Base-by-base conservation (phyloP, 805 yeast genomes). In the Candida berthetii region DNA sequence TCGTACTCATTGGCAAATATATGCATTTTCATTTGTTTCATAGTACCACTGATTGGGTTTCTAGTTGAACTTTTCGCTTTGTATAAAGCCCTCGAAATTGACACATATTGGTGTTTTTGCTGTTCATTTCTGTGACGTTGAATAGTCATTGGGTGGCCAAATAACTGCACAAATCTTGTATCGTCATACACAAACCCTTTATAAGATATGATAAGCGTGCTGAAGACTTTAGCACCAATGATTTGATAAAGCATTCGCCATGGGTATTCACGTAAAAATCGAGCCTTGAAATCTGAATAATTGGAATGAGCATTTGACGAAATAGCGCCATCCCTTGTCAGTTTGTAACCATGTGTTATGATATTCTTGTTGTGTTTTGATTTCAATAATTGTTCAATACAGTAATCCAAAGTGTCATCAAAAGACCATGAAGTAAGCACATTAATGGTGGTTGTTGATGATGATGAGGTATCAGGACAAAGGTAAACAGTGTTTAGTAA, bases 321-420 rank as follows among this genome's bases (percentile, higher is more conserved):
- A 0, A 63, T 53, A 8, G 61, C 44, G 7, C 51, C 45, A 4
- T 45, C 52, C 2, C 49, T 44, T 1, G 69, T 70, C 36, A 65
- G 57, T 3, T 49, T 49, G 45, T 73, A 75, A 0, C 83, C 85
- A 36, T 53, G 49, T 0, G 62, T 46, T 5, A 80, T 39, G 0
- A 64, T 62, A 52, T 76, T 76, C 3, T 54, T 43, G 3, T 55
- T 48, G 17, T 60, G 58, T 10, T 54, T 48, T 14, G 41, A 37
- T 2, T 47, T 42, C 1, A 63, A 36, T 31, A 75, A 46, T 40
- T 55, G 55, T 3, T 46, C 44, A 1, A 76, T 50, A n/a, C 76
- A 46, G 7, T 52, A 41, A 44, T 76, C 79, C 3, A 80, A 51
- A 3, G 71, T 52, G 18, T 67, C 69, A 11, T 53, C 42, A 52